phyloP scores from a whole-genome alignment of 148 eudicot genomes.

The Hydrangea macrophylla region DNA sequence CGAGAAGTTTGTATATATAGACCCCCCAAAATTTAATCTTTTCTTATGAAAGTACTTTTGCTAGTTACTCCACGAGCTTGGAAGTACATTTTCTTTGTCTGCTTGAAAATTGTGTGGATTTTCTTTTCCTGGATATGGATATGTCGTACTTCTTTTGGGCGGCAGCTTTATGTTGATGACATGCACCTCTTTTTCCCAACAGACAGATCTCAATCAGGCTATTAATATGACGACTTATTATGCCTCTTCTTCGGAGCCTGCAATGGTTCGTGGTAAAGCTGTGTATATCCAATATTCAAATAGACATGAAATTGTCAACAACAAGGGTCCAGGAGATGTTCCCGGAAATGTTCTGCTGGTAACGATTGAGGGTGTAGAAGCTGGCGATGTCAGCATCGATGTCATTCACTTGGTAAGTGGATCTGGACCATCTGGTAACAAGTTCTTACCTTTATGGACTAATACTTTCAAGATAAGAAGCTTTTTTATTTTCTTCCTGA shows the following conservation, averaged over 20 bases:
- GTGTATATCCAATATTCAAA: conserved; percentile 72
- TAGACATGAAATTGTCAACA: conserved; percentile 66
- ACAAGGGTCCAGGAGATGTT: conserved; percentile 60
- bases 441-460: neutral
- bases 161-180: conserved; percentile 2
- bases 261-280: conserved; percentile 59
- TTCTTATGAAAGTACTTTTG: neutral
- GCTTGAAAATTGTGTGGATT: neutral
- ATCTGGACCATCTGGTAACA: neutral
- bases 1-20: no score
- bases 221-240: conserved; percentile 67
- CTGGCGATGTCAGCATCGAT: conserved; percentile 65
- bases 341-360: conserved; percentile 75
- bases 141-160: no score
- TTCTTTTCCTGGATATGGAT: neutral
- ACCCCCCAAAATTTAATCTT: neutral
- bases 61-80: neutral
- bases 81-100: neutral
- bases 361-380: conserved; percentile 74
- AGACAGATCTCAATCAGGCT: conserved; percentile 71
- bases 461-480: neutral
- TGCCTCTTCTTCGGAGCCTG: conserved; percentile 73
- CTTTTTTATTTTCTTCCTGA: neutral
- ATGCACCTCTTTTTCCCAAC: conserved; percentile 5
- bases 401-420: conserved; percentile 63